A percentile compares a stretch with the other conserved stretches of the same genome.
These are phyloP conservation scores for Sophora flavescens DNA, from an alignment of 306 rosid species.

Conservation along the genomic window DNA sequence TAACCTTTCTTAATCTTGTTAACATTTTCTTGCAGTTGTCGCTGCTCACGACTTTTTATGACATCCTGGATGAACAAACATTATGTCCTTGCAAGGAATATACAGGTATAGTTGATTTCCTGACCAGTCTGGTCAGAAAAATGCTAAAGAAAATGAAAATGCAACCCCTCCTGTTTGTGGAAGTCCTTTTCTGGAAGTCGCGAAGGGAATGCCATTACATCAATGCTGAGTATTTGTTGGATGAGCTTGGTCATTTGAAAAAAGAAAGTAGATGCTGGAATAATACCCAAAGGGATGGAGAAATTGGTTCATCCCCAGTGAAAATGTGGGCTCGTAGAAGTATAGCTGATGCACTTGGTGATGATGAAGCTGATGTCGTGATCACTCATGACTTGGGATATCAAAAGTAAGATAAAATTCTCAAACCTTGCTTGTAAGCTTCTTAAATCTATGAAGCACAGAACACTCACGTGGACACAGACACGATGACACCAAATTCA, in stretches of 20 bases:
- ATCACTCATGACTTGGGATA: slow-evolving; percentile 64
- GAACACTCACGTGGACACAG: background rate
- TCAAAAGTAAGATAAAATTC: slow-evolving; percentile 63
- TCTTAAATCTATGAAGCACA: background rate
- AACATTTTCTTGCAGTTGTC: slow-evolving; percentile 75
- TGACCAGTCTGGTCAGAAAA: slow-evolving; percentile 72
- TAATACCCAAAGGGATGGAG: slow-evolving; percentile 53
- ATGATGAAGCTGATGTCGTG: slow-evolving; percentile 93
- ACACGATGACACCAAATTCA: background rate
- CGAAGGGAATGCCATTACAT: slow-evolving; percentile 92
- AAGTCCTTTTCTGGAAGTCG: slow-evolving; percentile 91
- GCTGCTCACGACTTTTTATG: slow-evolving; percentile 73
- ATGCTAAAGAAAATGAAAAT: slow-evolving; percentile 89
- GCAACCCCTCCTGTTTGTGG: slow-evolving; percentile 92
- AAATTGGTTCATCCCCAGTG: slow-evolving; percentile 58
- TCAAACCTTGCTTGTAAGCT: slow-evolving; percentile 31
- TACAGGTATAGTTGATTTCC: slow-evolving; percentile 71
- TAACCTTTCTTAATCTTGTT: slow-evolving; percentile 27
- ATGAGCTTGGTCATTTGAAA: slow-evolving; percentile 77
- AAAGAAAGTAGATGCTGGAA: slow-evolving; percentile 65
- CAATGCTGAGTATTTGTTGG: slow-evolving; percentile 83
- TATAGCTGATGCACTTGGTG: slow-evolving; percentile 98
- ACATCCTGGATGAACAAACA: slow-evolving; percentile 79
- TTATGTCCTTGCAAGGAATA: slow-evolving; percentile 71
- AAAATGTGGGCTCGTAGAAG: slow-evolving; percentile 65